Evolutionary conservation across 345 rosid species (phyloP).

Genomic region (Gossypioides kirkii): DNA sequence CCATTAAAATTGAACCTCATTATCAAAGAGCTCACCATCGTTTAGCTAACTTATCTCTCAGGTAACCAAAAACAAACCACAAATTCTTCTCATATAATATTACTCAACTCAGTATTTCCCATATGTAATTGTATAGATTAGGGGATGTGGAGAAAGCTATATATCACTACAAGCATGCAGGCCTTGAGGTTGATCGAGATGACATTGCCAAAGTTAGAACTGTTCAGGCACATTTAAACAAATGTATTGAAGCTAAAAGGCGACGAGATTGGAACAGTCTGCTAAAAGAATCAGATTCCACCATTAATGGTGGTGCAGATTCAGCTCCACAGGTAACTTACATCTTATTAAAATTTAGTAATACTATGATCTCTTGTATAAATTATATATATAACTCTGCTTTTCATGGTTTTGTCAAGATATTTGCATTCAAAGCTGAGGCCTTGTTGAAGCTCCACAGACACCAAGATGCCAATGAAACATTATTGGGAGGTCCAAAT

Average conservation of each 20-base stretch:
- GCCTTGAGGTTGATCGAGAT: constrained; percentile 69
- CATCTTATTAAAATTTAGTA: background rate
- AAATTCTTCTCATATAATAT: background rate
- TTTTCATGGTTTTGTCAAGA: constrained; percentile 22
- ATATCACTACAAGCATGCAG: constrained; percentile 82
- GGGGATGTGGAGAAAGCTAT: constrained; percentile 87
- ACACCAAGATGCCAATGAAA: constrained; percentile 75
- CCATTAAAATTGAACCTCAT: constrained; percentile 73
- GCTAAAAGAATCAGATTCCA: constrained; percentile 45
- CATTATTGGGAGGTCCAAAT: constrained; percentile 49
- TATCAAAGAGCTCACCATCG: constrained; percentile 96
- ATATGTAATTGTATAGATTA: constrained; percentile 36
- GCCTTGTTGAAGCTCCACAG: constrained; percentile 64
- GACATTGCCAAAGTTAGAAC: constrained; percentile 62
- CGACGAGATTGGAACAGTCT: constrained; percentile 67
- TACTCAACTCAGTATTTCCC: background rate
- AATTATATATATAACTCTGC: background rate
- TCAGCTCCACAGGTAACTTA: constrained; percentile 69
- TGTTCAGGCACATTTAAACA: constrained; percentile 50
- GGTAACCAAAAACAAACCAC: constrained; percentile 31
- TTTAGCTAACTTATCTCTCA: constrained; percentile 71
- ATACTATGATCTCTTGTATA: background rate
- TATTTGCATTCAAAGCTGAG: constrained; percentile 86
- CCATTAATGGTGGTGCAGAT: constrained; percentile 73
- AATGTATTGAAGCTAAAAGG: constrained; percentile 70